phyloP scores from a whole-genome alignment of 2,329 filamentous ascomycete species.

The Penicillium expansum region DNA sequence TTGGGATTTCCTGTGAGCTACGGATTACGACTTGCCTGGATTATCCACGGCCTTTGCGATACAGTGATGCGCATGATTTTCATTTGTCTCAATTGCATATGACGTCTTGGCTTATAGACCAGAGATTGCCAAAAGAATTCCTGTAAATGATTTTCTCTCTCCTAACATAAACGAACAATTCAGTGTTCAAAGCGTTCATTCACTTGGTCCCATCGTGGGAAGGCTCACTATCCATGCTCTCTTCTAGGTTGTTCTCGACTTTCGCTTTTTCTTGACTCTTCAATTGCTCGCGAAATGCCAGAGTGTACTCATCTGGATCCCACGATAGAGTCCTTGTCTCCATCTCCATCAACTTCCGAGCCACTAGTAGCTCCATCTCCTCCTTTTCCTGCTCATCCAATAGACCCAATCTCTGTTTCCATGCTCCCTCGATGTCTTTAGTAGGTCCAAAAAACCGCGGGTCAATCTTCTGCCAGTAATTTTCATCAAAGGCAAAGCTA shows the following conservation, averaged over 20 bases:
- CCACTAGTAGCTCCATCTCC: constrained; percentile 6
- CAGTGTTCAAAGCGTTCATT: background rate
- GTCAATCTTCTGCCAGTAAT: background rate
- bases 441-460: background rate
- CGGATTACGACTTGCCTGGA: constrained; percentile 27
- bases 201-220: background rate
- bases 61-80: constrained; percentile 26
- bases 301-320: background rate
- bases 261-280: background rate
- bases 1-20: constrained; percentile 25
- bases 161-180: background rate
- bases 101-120: constrained; percentile 7
- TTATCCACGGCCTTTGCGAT: constrained; percentile 20
- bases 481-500: background rate
- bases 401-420: background rate
- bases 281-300: background rate
- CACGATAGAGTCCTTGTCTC: background rate
- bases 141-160: background rate
- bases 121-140: background rate
- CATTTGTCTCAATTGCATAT: constrained; percentile 15
- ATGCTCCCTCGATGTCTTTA: background rate
- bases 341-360: background rate
- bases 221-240: background rate
- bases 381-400: background rate
- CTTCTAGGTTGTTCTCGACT: background rate